Evolutionary conservation across 371 early-diverging fungal genomes (phyloP), one percentile per base, ranked within the genome.

Genomic region (Mucor sp.): DNA sequence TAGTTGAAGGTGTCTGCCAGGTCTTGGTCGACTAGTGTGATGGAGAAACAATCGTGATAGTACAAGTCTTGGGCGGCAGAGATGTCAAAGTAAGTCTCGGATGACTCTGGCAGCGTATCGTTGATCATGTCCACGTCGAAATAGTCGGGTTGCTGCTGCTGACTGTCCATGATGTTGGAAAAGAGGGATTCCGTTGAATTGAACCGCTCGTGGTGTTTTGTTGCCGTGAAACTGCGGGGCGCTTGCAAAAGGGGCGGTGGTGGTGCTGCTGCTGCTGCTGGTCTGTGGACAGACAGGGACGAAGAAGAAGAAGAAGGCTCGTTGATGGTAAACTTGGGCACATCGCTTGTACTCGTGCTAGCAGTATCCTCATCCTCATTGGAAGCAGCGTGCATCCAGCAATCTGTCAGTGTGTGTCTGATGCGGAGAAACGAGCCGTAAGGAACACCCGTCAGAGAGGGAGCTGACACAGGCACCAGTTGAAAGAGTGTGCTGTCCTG

Each of bases 301-400:
- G 47, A 55, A 28, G 8, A 15, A 28, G 47, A 55, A 28, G 8
- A 15, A 28, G 55, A 27, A 2, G 55, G 55, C 4, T 55, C 30
- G 4, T 6, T 25, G 11, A 55, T 1, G 15, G 55, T 55, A 55
- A 28, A 27, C 30, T 25, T 62, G 4, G 62, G 25, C 48, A 47
- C 19, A 7, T 47, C 47, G 21, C 11, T 19, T 47, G 47, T 21
- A 47, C 11, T 47, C 8, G 21, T 47, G 21, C 47, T 47, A 23
- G 32, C 12, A 15, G 9, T 2, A 4, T 28, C 48, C 6, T 56
- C 47, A 14, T 75, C 70, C 8, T 74, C 69, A 5, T 72, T 66
- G 11, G 66, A 62, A 1, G 67, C 67, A 0, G 81, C 71, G 69
- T 85, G 83, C 55, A 87, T 66, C 87, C 87, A 87, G n/a, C 83